Base-by-base conservation (phyloP, 805 yeast species). In the Candida loeiensis region DNA sequence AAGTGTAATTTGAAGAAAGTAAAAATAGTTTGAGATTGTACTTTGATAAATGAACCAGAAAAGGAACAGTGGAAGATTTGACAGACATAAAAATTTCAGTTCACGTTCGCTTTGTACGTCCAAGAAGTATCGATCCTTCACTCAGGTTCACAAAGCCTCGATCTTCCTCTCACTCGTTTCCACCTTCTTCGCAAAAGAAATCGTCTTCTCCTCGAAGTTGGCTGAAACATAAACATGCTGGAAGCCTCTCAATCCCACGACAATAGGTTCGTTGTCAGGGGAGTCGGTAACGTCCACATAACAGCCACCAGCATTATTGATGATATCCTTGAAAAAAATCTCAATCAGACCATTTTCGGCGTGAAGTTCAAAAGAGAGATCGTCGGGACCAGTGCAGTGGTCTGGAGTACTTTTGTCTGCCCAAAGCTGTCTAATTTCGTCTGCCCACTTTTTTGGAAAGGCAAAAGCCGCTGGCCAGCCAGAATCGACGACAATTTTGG, bases 111-210 rank as follows among this genome's bases (percentile, higher is more conserved):
- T n/a, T n/a, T n/a, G n/a, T n/a, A n/a, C n/a, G n/a, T n/a, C n/a
- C n/a, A n/a, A n/a, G n/a, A n/a, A n/a, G n/a, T n/a, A n/a, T n/a
- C n/a, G n/a, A n/a, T n/a, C n/a, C n/a, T n/a, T n/a, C n/a, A n/a
- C n/a, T n/a, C n/a, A n/a, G n/a, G n/a, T n/a, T n/a, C n/a, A n/a
- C n/a, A 26, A n/a, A 26, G 13, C 29, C 5, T 11, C 29, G 14
- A 26, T 26, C 13, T 26, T 28, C 14, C 19, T 14, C 17, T n/a
- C 32, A 4, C 6, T 28, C 6, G 32, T 28, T 7, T 28, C 19
- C 5, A 28, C 32, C 18, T 28, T 28, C 32, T 28, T 28, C 6
- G 32, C 32, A 28, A 28, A 28, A 15, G 32, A 28, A 28, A 28
- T 28, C 32, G 32, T 28, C 7, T 15, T 15, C 19, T 28, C 12